A percentile compares a stretch with the other conserved stretches of the same genome.
Evolutionary conservation across 805 yeast genomes (phyloP).

Genomic region (Starmerella gropengiesseri): DNA sequence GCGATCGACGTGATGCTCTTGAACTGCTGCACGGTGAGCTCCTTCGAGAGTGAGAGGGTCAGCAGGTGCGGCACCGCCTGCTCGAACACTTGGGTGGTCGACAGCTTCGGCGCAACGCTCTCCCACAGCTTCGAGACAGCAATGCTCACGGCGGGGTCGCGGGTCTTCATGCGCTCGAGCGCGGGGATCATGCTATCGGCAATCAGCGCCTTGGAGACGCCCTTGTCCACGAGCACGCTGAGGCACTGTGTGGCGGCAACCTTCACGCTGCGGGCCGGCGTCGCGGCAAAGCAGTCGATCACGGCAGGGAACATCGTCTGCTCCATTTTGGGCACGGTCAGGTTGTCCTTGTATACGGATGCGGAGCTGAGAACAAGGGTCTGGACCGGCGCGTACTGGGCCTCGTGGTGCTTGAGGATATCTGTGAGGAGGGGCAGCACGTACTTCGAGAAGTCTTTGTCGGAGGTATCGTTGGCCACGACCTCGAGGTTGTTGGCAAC

Average conservation of each 20-base stretch:
- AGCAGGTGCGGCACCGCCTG: conserved; percentile 45
- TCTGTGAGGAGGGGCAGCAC: conserved; percentile 37
- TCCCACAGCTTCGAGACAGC: conserved; percentile 38
- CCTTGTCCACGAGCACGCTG: conserved; percentile 13
- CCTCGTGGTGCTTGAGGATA: conserved; percentile 27
- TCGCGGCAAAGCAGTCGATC: conserved; percentile 64
- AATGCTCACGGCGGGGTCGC: conserved; percentile 55
- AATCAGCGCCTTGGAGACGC: conserved; percentile 57
- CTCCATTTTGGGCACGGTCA: conserved; percentile 63
- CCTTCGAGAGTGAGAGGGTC: conserved; percentile 39
- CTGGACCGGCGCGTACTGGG: conserved; percentile 35
- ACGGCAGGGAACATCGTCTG: conserved; percentile 64
- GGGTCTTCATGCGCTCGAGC: conserved; percentile 59
- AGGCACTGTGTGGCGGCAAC: conserved; percentile 29
- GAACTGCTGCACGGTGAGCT: conserved; percentile 37
- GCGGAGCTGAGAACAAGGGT: conserved; percentile 41
- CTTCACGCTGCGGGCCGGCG: conserved; percentile 74
- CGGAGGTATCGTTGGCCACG: conserved; percentile 40
- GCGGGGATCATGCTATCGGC: conserved; percentile 75
- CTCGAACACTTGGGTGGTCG: conserved; percentile 43
- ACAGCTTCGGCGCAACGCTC: conserved; percentile 31
- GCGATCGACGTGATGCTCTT: conserved; percentile 33
- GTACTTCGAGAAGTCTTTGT: conserved; percentile 40
- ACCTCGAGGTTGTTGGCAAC: conserved; percentile 40
- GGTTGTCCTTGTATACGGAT: conserved; percentile 34